A percentile compares a stretch with the other conserved stretches of the same genome.
Conservation (phyloP, 2,329 filamentous ascomycete species). For the Blumeria hordei region DNA sequence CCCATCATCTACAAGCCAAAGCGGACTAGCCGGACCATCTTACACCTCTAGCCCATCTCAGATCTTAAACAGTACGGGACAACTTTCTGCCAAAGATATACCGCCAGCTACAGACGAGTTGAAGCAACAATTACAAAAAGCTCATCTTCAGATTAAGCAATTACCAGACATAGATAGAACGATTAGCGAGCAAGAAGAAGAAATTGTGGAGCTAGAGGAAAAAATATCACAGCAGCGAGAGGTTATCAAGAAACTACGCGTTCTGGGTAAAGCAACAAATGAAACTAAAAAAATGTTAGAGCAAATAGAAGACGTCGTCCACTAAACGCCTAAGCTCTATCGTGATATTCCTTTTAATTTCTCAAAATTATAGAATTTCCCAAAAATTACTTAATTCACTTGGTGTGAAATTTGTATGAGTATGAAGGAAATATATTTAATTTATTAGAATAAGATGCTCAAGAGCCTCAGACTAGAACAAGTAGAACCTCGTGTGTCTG, state of each 20-base stretch:
- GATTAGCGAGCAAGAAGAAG: conserved; percentile 42
- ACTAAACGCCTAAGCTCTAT: too few relatives aligned
- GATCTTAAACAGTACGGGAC: conserved; percentile 11
- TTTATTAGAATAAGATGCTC: too few relatives aligned
- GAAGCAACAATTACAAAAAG: conserved; percentile 64
- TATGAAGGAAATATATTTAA: too few relatives aligned
- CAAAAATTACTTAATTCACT: too few relatives aligned
- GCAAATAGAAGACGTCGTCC: neutral
- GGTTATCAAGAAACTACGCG: conserved; percentile 28
- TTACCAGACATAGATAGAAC: conserved; percentile 47
- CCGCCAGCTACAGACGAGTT: conserved; percentile 53
- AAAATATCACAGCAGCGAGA: conserved; percentile 36
- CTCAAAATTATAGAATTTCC: too few relatives aligned
- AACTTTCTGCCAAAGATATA: conserved; percentile 39
- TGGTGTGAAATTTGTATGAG: too few relatives aligned
- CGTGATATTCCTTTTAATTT: too few relatives aligned
- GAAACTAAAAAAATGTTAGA: conserved; percentile 2
- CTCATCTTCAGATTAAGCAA: conserved; percentile 36
- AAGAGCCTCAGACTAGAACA: too few relatives aligned
- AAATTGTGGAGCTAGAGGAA: conserved; percentile 41
- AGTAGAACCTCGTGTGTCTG: too few relatives aligned
- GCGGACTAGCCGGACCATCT: conserved; percentile 6
- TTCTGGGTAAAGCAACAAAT: conserved; percentile 21
- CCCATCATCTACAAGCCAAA: conserved; percentile 16
- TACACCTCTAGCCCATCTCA: conserved; percentile 17